Base-by-base conservation (phyloP, 768 basidiomycete species). In the Russula earlei region DNA sequence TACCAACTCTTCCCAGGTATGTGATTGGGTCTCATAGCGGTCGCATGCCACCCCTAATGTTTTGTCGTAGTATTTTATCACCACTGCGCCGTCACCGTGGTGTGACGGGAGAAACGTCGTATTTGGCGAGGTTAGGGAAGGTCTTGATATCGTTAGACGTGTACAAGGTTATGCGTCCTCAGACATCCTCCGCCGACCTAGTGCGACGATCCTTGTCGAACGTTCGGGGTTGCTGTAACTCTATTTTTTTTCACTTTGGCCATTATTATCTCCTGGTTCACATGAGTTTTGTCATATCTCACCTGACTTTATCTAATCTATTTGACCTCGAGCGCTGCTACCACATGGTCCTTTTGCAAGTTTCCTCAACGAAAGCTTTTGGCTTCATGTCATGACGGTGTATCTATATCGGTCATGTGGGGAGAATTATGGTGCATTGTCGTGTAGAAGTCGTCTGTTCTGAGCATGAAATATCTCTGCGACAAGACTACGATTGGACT, bases 1-100 rank as follows among this genome's bases (percentile, higher is more conserved):
- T 71, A 88, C 87, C 37, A 89, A 88, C 56, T 87, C 90, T 34
- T 90, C 87, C 14, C 88, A 88, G 68, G 79, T 82, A 50, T n/a
- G 5, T 34, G n/a, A 25, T 19, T 27, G 8, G 27, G 24, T 27
- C 22, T 37, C 17, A 6, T 34, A 11, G 19, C 9, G 44, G 33
- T 31, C 19, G n/a, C 6, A 29, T 14, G 2, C 17, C n/a, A 11
- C 25, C 15, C 25, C 7, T 59, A 25, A 56, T 10, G 15, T 15
- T n/a, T 1, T 27, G 8, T 20, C 38, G 8, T 37, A 84, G 80
- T 89, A 87, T 73, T 89, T 88, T 70, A 78, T 90, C 66, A 90
- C 87, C 25, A 87, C 87, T 20, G 79, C 78, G 20, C 65, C 75
- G 22, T 84, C 85, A n/a, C 71, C 77, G 20, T 89, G 87, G 82